Percentiles rank a stretch among this genome's conserved stretches.
These are phyloP conservation scores for Blastobotrys petasosporus DNA, from an alignment of 1,139 yeast species.

Conservation along the genomic window DNA sequence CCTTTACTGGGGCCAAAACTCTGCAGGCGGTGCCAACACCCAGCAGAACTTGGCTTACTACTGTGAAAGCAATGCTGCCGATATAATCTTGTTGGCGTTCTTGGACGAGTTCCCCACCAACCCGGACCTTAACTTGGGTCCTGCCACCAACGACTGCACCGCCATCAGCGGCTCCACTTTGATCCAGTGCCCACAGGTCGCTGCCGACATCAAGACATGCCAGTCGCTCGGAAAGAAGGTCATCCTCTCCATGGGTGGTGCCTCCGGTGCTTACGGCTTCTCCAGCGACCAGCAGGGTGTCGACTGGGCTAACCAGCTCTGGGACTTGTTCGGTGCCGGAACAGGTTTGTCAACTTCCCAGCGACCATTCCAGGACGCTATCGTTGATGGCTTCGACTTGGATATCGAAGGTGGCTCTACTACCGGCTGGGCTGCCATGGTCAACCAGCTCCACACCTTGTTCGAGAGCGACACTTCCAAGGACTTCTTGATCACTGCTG, in stretches of 20 bases:
- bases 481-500: conserved; percentile 74
- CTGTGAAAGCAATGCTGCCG: conserved; percentile 41
- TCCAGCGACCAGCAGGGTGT: conserved; percentile 54
- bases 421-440: conserved; percentile 51
- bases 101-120: too few species aligned
- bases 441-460: conserved; percentile 46
- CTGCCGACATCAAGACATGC: conserved; percentile 59
- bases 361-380: conserved; percentile 71
- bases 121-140: too few species aligned
- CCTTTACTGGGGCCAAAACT: conserved; percentile 89
- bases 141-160: too few species aligned
- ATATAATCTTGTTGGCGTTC: too few species aligned
- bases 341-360: conserved; percentile 39
- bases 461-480: conserved; percentile 40
- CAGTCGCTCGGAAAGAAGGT: conserved; percentile 68
- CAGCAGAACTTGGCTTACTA: conserved; percentile 61
- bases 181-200: too few species aligned
- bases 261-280: conserved; percentile 60
- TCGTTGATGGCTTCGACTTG: conserved; percentile 67
- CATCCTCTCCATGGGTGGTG: conserved; percentile 76
- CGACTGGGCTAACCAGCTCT: conserved; percentile 64
- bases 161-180: too few species aligned
- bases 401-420: conserved; percentile 55
- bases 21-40: conserved; percentile 47
- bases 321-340: conserved; percentile 87